phyloP scores from a whole-genome alignment of 129 eudicot species.

The Flaveria ramosissima region DNA sequence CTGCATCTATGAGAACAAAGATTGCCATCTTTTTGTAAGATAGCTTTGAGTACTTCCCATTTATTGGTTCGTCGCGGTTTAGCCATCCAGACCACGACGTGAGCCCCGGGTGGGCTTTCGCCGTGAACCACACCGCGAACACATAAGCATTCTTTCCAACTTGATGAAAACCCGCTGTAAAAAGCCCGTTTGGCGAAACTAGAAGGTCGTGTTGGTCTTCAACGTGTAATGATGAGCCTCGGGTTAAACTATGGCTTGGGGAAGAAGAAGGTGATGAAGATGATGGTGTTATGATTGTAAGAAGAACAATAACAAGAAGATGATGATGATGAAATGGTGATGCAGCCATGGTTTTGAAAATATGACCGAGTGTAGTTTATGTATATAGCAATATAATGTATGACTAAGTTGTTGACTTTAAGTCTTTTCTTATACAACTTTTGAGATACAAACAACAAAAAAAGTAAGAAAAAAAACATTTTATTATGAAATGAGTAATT shows the following conservation, averaged over 20 bases:
- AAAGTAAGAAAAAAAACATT: no score
- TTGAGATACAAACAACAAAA: no score
- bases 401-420: neutral
- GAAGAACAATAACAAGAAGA: neutral
- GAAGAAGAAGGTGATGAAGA: neutral
- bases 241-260: neutral
- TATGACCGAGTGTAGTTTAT: neutral
- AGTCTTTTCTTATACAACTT: neutral
- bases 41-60: slow-evolving; percentile 36
- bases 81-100: slow-evolving; percentile 52
- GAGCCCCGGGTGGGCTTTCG: neutral
- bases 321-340: neutral
- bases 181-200: slow-evolving; percentile 31
- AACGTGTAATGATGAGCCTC: slow-evolving; percentile 31
- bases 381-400: neutral
- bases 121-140: slow-evolving; percentile 50
- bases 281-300: neutral
- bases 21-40: slow-evolving; percentile 38
- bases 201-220: slow-evolving; percentile 16
- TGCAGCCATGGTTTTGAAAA: neutral
- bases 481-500: no score
- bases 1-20: slow-evolving; percentile 41
- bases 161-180: slow-evolving; percentile 45
- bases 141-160: slow-evolving; percentile 44
- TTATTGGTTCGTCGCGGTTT: slow-evolving; percentile 52